Base-by-base conservation (phyloP, 208 protist species). In the Lotmaria passim region DNA sequence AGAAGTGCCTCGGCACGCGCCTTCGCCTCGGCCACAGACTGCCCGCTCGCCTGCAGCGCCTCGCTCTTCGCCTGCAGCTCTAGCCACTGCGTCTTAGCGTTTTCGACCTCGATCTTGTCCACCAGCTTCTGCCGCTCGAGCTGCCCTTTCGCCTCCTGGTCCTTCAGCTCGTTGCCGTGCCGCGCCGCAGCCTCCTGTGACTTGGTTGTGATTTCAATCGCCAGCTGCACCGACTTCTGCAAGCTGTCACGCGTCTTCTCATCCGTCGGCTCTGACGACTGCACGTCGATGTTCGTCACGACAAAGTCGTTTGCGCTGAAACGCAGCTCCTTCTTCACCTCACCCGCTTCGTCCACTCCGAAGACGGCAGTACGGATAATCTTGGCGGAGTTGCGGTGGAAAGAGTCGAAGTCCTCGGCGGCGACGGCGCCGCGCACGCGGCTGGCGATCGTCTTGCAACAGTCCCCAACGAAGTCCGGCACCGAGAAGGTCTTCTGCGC, bases 131-230 rank as follows among this genome's bases (percentile, higher is more conserved):
- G 93, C 7, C 91, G 82, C 82, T 98, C 93, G 19, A 99, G 85
- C 53, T 93, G 69, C 33, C 93, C 93, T 58, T 90, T 79, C 5
- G 97, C 97, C 72, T 96, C 77, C 77, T 98, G 93, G 53, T 98
- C 94, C 57, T 97, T 88, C 33, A 95, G 85, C 81, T 98, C 88
- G 59, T 93, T 94, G 31, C 91, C 90, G 65, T 98, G 94, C n/a
- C 91, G 84, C 11, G 97, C 97, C 10, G 91, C 76, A 7, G 94
- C 92, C 55, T 98, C 96, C 78, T 98, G 96, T 19, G 97, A 98
- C 72, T 98, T 98, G 60, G 98, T 99, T 1, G 96, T 98, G 64
- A 99, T 99, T 79, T 99, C 95, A 80, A 99, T 99, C 26, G 98
- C 98, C 1, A 98, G 88, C 85, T 99, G 97, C 56, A 99, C 98